Percentiles rank a stretch among this genome's conserved stretches.
Evolutionary conservation across 441 rosid species (phyloP).

Genomic region (Raphanus hybrid): DNA sequence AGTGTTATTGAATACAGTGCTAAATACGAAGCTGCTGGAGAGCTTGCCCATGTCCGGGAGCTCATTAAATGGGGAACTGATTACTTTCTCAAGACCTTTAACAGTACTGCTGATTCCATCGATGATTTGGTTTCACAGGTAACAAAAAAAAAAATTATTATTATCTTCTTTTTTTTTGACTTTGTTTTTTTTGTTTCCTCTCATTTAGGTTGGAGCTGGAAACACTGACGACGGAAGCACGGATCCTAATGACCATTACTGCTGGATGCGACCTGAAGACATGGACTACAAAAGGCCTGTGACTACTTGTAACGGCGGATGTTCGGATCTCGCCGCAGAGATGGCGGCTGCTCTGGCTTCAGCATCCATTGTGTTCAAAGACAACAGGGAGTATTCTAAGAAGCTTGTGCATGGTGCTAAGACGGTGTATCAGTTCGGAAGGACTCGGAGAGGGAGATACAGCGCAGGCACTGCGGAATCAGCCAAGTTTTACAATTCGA

Average conservation of each 20-base stretch:
- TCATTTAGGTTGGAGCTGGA: conserved; percentile 73
- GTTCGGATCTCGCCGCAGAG: conserved; percentile 93
- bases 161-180: background rate
- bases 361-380: conserved; percentile 94
- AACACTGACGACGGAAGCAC: conserved; percentile 77
- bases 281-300: conserved; percentile 79
- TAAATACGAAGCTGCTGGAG: conserved; percentile 88
- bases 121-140: conserved; percentile 70
- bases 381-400: conserved; percentile 83
- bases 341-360: conserved; percentile 95
- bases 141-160: too few species aligned
- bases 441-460: conserved; percentile 71
- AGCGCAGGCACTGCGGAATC: conserved; percentile 62
- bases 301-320: conserved; percentile 51
- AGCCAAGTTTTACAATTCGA: conserved; percentile 72
- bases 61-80: conserved; percentile 80
- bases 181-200: background rate
- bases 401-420: conserved; percentile 87
- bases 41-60: conserved; percentile 74
- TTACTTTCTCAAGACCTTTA: conserved; percentile 78
- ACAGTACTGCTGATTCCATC: conserved; percentile 69
- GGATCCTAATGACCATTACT: conserved; percentile 74
- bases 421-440: conserved; percentile 67
- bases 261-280: conserved; percentile 98
- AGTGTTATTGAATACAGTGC: conserved; percentile 92